These are phyloP conservation scores for Medicago arabica DNA, from an alignment of 306 rosid genomes.

Conservation along the genomic window DNA sequence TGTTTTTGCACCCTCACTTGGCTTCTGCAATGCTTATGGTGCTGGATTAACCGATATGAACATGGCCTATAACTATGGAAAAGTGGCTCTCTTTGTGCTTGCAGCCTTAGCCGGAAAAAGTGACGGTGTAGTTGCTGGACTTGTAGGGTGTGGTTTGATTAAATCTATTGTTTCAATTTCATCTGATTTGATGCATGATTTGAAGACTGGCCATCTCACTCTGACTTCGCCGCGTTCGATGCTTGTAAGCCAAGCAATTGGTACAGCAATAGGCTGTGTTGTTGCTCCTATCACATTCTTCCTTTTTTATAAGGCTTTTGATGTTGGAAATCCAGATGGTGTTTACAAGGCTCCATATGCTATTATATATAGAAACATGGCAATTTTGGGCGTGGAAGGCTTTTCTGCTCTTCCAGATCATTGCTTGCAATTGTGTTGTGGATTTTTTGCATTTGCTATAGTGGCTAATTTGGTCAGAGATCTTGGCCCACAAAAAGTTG, in stretches of 20 bases:
- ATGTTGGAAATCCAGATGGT: constrained; percentile 83
- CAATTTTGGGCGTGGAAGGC: constrained; percentile 88
- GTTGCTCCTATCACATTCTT: constrained; percentile 92
- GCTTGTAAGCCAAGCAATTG: constrained; percentile 94
- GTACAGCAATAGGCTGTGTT: constrained; percentile 88
- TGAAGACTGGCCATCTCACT: constrained; percentile 93
- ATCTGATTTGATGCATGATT: constrained; percentile 96
- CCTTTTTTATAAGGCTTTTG: constrained; percentile 91
- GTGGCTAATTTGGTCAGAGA: constrained; percentile 82
- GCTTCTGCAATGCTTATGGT: constrained; percentile 99
- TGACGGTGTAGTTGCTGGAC: constrained; percentile 92
- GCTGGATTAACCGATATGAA: constrained; percentile 97
- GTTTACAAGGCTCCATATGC: constrained; percentile 98
- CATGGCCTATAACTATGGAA: constrained; percentile 98
- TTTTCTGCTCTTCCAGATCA: constrained; percentile 88
- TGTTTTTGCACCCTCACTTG: constrained; percentile 80
- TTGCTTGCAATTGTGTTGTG: constrained; percentile 88
- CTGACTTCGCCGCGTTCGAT: constrained; percentile 92
- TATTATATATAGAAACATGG: constrained; percentile 93
- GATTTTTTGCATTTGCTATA: constrained; percentile 76
- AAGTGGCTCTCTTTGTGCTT: constrained; percentile 93
- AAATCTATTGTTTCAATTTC: constrained; percentile 94
- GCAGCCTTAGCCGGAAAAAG: constrained; percentile 73
- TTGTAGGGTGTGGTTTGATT: constrained; percentile 91
- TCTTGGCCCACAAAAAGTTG: constrained; percentile 55